Evolutionary conservation across 345 rosid species (phyloP), one percentile per base, ranked within the genome.

Genomic region (Gossypium bickii): DNA sequence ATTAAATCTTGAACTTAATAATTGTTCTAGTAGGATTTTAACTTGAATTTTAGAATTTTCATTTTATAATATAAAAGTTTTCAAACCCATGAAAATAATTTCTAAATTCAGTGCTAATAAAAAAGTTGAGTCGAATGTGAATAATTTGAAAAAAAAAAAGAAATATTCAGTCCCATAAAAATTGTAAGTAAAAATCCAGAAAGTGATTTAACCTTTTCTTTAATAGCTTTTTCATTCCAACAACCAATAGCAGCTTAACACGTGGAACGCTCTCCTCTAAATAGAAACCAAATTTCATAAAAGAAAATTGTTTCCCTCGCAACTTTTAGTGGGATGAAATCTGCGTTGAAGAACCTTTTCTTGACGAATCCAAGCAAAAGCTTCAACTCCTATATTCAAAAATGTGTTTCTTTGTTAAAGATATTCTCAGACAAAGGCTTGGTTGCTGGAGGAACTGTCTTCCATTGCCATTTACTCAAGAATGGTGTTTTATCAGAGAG

Each of bases 401-500:
- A 79, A 24, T 81, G 81, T 51, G 34, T 78, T 73, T 78, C 82
- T 38, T 69, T 74, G 15, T 51, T 88, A 56, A 82, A 80, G 62
- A 77, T 55, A 49, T 43, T 84, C 74, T 72, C 85, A 34, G 27
- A 12, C 45, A 75, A 85, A 59, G 74, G 84, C 67, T 72, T 74
- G 24, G 64, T 84, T 77, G 22, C 59, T 18, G 77, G 81, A 63
- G 93, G 86, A 47, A 70, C 71, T 13, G 78, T 57, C 49, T 76
- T 89, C 45, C 93, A 89, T 78, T 79, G 82, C 62, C 87, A 76
- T 73, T 55, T 89, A 45, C 24, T 87, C 78, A 89, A 87, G 66
- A 70, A 27, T 48, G 90, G 93, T 49, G 12, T 79, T 48, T 84
- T 79, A 7, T 64, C 83, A 0, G 87, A 89, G 74, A 73, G 85